Percentiles rank a stretch among this genome's conserved stretches.
Evolutionary conservation across 371 early-diverging fungal genomes (phyloP).

Genomic region (Rhizopus delemar): DNA sequence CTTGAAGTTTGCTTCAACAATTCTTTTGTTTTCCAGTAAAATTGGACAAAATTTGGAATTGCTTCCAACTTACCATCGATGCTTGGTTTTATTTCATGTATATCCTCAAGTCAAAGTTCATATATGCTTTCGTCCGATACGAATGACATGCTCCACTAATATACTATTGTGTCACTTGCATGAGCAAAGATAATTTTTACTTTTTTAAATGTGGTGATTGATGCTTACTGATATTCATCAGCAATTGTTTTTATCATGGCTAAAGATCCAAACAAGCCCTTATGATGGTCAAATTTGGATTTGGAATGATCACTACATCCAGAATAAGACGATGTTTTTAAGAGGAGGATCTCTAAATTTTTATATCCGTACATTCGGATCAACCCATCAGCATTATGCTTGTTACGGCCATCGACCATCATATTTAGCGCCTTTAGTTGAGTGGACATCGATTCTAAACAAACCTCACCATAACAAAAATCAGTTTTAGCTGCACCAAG

Average conservation of each 20-base stretch:
- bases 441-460: slow-evolving; percentile 15
- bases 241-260: slow-evolving; percentile 23
- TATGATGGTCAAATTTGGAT: slow-evolving; percentile 25
- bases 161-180: slow-evolving; percentile 6
- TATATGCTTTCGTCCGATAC: slow-evolving; percentile 10
- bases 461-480: slow-evolving; percentile 20
- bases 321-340: slow-evolving; percentile 21
- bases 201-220: slow-evolving; percentile 14
- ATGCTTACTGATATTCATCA: slow-evolving; percentile 12
- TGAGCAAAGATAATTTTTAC: slow-evolving; percentile 15
- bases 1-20: slow-evolving; percentile 9
- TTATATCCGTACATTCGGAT: slow-evolving; percentile 13
- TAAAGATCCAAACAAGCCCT: slow-evolving; percentile 22
- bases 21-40: slow-evolving; percentile 18
- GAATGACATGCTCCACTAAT: slow-evolving; percentile 8
- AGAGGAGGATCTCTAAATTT: slow-evolving; percentile 19
- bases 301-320: slow-evolving; percentile 21
- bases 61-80: slow-evolving; percentile 12
- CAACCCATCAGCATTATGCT: slow-evolving; percentile 15
- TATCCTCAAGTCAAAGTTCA: slow-evolving; percentile 15
- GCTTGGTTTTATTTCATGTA: slow-evolving; percentile 11
- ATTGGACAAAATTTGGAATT: slow-evolving; percentile 10
- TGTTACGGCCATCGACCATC: slow-evolving; percentile 13
- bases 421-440: slow-evolving; percentile 13
- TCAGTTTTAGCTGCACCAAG: slow-evolving; percentile 9